phyloP scores from a whole-genome alignment of 371 early-diverging fungal species.

The Entomophthora muscae region DNA sequence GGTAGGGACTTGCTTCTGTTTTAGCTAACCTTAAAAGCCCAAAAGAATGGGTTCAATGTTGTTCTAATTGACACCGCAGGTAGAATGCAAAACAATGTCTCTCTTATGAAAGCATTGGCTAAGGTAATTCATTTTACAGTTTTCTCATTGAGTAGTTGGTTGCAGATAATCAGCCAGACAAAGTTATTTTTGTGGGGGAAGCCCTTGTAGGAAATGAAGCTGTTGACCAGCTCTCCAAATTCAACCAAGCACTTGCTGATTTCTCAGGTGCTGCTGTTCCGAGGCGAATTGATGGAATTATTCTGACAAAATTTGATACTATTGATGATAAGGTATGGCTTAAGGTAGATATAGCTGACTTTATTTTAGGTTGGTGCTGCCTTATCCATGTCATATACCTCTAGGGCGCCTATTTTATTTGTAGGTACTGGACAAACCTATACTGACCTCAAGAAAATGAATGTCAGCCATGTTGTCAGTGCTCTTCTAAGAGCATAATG shows the following conservation, averaged over 20 bases:
- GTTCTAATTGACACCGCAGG: conserved; percentile 99
- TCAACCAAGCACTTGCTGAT: conserved; percentile 91
- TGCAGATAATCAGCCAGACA: conserved; percentile 86
- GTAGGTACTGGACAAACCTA: conserved; percentile 99
- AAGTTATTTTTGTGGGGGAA: conserved; percentile 98
- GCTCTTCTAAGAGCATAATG: conserved; percentile 32
- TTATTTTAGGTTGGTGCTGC: conserved; percentile 72
- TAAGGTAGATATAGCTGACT: conserved; percentile 26
- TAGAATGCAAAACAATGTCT: conserved; percentile 98
- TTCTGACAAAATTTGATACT: conserved; percentile 97
- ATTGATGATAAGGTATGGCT: conserved; percentile 88
- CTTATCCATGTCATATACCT: conserved; percentile 88
- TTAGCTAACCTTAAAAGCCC: conserved; percentile 17
- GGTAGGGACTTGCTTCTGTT: conserved; percentile 22
- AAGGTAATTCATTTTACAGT: conserved; percentile 56
- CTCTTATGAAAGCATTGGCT: conserved; percentile 91
- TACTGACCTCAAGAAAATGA: conserved; percentile 83
- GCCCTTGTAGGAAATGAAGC: conserved; percentile 98
- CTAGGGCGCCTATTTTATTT: conserved; percentile 97
- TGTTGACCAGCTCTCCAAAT: conserved; percentile 93
- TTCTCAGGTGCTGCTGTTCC: conserved; percentile 58
- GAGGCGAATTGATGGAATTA: conserved; percentile 92
- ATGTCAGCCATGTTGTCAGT: conserved; percentile 71
- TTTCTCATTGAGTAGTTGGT: conserved; percentile 57
- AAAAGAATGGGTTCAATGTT: conserved; percentile 73